Evolutionary conservation across 2,329 filamentous ascomycete species (phyloP).

Genomic region (Colletotrichum neosansevieriae): DNA sequence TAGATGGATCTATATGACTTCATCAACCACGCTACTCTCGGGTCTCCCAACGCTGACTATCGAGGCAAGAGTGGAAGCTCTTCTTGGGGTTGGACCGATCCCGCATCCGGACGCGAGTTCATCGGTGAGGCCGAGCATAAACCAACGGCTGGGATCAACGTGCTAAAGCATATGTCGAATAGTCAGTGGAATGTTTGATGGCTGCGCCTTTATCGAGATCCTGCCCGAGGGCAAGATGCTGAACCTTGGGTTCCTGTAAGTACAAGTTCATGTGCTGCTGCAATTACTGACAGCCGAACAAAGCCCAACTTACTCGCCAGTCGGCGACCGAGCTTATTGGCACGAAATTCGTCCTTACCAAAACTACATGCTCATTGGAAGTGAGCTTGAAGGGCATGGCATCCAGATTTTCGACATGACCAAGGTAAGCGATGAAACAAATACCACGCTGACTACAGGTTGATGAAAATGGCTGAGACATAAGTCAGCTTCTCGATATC

Average conservation of each 20-base stretch:
- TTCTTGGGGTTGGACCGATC: slow-evolving; percentile 58
- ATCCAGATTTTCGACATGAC: slow-evolving; percentile 73
- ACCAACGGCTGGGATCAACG: too few species aligned
- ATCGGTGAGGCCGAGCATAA: slow-evolving; percentile 12
- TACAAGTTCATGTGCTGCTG: not conserved
- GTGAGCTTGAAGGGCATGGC: slow-evolving; percentile 60
- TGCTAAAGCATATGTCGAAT: not conserved
- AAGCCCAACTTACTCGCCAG: slow-evolving; percentile 37
- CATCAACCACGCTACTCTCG: slow-evolving; percentile 63
- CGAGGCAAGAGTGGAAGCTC: slow-evolving; percentile 45
- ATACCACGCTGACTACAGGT: too few species aligned
- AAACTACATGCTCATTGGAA: slow-evolving; percentile 51
- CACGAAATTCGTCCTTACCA: slow-evolving; percentile 52
- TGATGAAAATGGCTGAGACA: not conserved
- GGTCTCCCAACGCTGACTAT: slow-evolving; percentile 50
- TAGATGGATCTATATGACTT: slow-evolving; percentile 65
- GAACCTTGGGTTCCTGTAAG: slow-evolving; percentile 56
- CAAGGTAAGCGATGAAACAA: slow-evolving; percentile 46
- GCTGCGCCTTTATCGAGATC: slow-evolving; percentile 59
- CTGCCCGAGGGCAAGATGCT: slow-evolving; percentile 54
- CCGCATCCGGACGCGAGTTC: slow-evolving; percentile 49
- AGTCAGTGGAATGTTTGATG: slow-evolving; percentile 50
- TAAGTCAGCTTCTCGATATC: slow-evolving; percentile 52
- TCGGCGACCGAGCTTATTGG: slow-evolving; percentile 45
- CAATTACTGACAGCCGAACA: not conserved